Evolutionary conservation across 176 grass and related monocot genomes (phyloP).

Genomic region (Canna indica): DNA sequence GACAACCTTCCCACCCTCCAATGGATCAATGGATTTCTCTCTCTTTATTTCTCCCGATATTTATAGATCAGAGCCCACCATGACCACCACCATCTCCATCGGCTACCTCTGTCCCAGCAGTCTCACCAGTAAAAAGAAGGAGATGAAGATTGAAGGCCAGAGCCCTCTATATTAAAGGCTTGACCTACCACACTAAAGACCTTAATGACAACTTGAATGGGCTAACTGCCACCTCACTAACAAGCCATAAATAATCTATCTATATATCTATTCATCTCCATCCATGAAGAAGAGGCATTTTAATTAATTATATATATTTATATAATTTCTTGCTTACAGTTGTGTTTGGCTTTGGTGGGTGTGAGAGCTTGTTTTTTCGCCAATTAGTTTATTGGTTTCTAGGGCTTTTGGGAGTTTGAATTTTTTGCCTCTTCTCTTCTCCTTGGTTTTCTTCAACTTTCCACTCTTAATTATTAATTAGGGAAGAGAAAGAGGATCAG

Average conservation of each 20-base stretch:
- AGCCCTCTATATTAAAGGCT: slow-evolving; percentile 17
- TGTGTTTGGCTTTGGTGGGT: not conserved
- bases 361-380: not conserved
- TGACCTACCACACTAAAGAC: slow-evolving; percentile 20
- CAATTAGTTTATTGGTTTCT: slow-evolving; percentile 1
- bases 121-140: slow-evolving; percentile 20
- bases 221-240: not conserved
- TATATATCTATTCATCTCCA: not conserved
- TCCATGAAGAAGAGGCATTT: not conserved
- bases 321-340: not conserved
- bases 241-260: not conserved
- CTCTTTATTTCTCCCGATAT: slow-evolving; percentile 16
- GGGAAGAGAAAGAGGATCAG: not conserved
- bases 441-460: not conserved
- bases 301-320: not conserved
- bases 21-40: slow-evolving; percentile 1
- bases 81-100: not conserved
- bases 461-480: not conserved
- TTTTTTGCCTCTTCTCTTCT: not conserved
- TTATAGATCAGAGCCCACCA: not conserved
- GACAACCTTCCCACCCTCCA: not conserved
- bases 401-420: not conserved
- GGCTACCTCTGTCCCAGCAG: not conserved
- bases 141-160: slow-evolving; percentile 1
- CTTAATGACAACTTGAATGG: slow-evolving; percentile 22